phyloP scores from a whole-genome alignment of 495 filamentous ascomycete genomes.

The Aspergillus ostianus region DNA sequence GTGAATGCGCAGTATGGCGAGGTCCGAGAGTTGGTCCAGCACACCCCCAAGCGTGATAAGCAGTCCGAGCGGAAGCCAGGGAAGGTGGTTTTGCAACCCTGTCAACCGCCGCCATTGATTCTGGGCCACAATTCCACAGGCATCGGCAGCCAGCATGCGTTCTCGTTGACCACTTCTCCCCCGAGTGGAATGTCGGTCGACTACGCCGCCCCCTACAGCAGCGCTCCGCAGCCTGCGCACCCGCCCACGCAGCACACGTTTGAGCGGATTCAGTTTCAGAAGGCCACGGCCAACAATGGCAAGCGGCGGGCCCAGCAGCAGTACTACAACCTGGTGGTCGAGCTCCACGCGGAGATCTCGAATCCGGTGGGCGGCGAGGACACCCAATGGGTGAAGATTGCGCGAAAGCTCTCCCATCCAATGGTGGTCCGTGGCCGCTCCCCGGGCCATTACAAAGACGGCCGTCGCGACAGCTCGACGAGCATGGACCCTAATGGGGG shows the following conservation, averaged over 20 bases:
- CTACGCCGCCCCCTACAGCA: constrained; percentile 38
- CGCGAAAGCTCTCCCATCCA: constrained; percentile 71
- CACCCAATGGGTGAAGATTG: constrained; percentile 69
- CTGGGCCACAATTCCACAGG: constrained; percentile 28
- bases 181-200: constrained; percentile 34
- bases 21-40: constrained; percentile 83
- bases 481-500: constrained; percentile 69
- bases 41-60: constrained; percentile 94
- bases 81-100: constrained; percentile 66
- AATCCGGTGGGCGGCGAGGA: constrained; percentile 32
- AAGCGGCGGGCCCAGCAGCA: constrained; percentile 90
- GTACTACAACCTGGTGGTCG: constrained; percentile 89
- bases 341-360: constrained; percentile 77
- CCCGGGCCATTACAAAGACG: constrained; percentile 89
- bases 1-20: constrained; percentile 77
- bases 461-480: constrained; percentile 67
- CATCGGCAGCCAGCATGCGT: constrained; percentile 28
- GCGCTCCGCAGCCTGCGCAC: constrained; percentile 32
- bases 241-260: constrained; percentile 62
- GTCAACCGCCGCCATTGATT: constrained; percentile 51
- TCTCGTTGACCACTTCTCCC: constrained; percentile 23
- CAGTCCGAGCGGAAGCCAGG: constrained; percentile 79
- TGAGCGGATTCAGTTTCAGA: constrained; percentile 95
- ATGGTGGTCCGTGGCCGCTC: constrained; percentile 94
- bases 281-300: constrained; percentile 93